Conservation (phyloP, 495 filamentous ascomycete genomes). For the Lindgomyces ingoldianus region DNA sequence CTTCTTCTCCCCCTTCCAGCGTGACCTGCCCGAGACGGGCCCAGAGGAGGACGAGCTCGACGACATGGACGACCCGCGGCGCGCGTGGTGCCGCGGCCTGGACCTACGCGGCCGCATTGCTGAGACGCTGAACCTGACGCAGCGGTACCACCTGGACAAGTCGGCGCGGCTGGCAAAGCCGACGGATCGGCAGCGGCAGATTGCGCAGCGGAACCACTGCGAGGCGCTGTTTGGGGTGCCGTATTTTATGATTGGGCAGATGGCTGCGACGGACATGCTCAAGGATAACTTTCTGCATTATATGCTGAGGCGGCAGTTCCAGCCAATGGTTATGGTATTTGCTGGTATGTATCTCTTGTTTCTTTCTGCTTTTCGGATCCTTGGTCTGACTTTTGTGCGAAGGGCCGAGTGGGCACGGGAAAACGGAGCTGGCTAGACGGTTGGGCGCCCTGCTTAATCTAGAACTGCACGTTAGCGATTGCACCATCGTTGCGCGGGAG, state of each 20-base stretch:
- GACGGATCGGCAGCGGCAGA: conserved; percentile 42
- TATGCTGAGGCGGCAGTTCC: conserved; percentile 30
- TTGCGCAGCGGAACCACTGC: conserved; percentile 42
- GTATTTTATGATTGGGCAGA: conserved; percentile 54
- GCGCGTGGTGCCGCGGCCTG: not conserved
- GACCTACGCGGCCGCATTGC: not conserved
- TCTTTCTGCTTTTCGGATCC: no score
- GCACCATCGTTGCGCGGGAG: conserved; percentile 44
- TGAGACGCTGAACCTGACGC: conserved; percentile 45
- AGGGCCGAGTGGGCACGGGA: conserved; percentile 24
- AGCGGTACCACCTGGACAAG: conserved; percentile 50
- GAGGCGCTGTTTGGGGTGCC: conserved; percentile 47
- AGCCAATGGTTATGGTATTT: conserved; percentile 34
- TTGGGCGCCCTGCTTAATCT: conserved; percentile 43
- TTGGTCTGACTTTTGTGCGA: no score
- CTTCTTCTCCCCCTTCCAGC: conserved; percentile 16
- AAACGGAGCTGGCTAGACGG: conserved; percentile 31
- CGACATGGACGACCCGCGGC: not conserved
- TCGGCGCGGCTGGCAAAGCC: conserved; percentile 39
- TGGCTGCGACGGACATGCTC: conserved; percentile 44
- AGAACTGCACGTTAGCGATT: conserved; percentile 50
- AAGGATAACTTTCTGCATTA: conserved; percentile 43
- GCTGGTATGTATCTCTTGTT: no score
- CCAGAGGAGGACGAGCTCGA: not conserved
- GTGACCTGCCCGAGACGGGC: conserved; percentile 7